A percentile compares a stretch with the other conserved stretches of the same genome.
Evolutionary conservation across 352 stramenopile species (phyloP).

Genomic region (Phytophthora sansomeana): DNA sequence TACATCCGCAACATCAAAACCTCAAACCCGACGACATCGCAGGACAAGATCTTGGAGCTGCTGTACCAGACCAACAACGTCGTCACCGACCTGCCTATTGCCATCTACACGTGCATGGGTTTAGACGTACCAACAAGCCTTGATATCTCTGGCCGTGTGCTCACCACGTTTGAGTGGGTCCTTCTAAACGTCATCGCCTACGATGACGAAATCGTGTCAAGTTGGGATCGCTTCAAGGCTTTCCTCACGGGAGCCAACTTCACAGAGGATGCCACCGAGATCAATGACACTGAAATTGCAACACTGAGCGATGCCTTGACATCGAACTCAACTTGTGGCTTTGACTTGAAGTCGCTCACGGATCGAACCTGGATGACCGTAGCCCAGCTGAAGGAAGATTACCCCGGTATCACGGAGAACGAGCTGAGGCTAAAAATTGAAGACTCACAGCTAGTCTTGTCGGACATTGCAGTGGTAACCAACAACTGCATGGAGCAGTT

Average conservation of each 20-base stretch:
- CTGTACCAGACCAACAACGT: constrained; percentile 24
- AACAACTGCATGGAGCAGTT: constrained; percentile 54
- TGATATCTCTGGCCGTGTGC: too few relatives aligned
- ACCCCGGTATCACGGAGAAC: too few relatives aligned
- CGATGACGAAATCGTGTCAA: constrained; percentile 18
- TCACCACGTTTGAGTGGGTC: too few relatives aligned
- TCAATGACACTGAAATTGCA: too few relatives aligned
- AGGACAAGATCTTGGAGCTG: constrained; percentile 12
- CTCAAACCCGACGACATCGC: constrained; percentile 11
- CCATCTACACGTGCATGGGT: constrained; percentile 19
- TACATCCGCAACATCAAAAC: constrained; percentile 29
- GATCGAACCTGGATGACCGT: too few relatives aligned
- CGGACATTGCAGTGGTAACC: constrained; percentile 55
- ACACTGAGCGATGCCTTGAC: constrained; percentile 45
- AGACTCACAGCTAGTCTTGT: constrained; percentile 53
- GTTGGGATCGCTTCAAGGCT: constrained; percentile 17
- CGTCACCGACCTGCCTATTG: constrained; percentile 21
- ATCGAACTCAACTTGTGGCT: constrained; percentile 46
- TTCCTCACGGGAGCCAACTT: constrained; percentile 34
- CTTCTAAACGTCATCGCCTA: constrained; percentile 13
- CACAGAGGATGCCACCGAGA: constrained; percentile 31
- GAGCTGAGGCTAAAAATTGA: constrained; percentile 50
- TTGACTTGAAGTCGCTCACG: constrained; percentile 46
- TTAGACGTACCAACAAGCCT: constrained; percentile 19
- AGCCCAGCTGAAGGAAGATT: too few relatives aligned